A percentile compares a stretch with the other conserved stretches of the same genome.
Conservation (phyloP, 2,329 filamentous ascomycete species). For the Curvularia eragrostidis region DNA sequence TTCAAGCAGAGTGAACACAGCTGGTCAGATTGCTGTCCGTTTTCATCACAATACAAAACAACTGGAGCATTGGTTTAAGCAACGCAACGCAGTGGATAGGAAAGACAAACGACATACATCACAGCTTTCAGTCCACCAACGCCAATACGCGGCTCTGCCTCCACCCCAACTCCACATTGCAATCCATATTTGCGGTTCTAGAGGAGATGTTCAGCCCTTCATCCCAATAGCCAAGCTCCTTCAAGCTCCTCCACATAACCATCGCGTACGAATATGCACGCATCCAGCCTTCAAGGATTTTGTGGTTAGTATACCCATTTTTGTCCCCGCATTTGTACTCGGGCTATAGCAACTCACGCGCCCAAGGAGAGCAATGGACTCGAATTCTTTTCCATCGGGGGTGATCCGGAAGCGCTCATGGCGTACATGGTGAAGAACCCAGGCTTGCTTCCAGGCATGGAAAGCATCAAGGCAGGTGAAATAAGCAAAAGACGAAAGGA, state of each 20-base stretch:
- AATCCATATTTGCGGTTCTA: slow-evolving; percentile 62
- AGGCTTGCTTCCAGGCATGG: slow-evolving; percentile 45
- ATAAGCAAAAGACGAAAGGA: slow-evolving; percentile 40
- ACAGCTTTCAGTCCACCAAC: not conserved
- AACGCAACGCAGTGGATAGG: slow-evolving; percentile 6
- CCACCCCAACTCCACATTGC: slow-evolving; percentile 56
- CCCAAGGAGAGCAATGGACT: slow-evolving; percentile 30
- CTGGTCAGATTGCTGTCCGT: slow-evolving; percentile 26
- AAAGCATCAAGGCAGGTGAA: slow-evolving; percentile 40
- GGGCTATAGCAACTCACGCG: not conserved
- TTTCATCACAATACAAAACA: slow-evolving; percentile 27
- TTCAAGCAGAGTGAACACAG: slow-evolving; percentile 19
- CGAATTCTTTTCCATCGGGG: slow-evolving; percentile 50
- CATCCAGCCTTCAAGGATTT: slow-evolving; percentile 33
- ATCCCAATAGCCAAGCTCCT: slow-evolving; percentile 63
- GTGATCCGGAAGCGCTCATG: slow-evolving; percentile 54
- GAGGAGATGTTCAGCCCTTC: slow-evolving; percentile 66
- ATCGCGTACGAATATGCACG: slow-evolving; percentile 41
- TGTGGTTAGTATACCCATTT: slow-evolving; percentile 16
- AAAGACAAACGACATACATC: not conserved
- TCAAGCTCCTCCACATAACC: slow-evolving; percentile 28
- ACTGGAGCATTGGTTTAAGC: slow-evolving; percentile 27
- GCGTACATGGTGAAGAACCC: slow-evolving; percentile 61
- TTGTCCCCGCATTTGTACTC: no score
- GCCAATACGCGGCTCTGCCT: slow-evolving; percentile 7